Base-by-base conservation (phyloP, 345 rosid genomes). In the Sisymbrium irio region DNA sequence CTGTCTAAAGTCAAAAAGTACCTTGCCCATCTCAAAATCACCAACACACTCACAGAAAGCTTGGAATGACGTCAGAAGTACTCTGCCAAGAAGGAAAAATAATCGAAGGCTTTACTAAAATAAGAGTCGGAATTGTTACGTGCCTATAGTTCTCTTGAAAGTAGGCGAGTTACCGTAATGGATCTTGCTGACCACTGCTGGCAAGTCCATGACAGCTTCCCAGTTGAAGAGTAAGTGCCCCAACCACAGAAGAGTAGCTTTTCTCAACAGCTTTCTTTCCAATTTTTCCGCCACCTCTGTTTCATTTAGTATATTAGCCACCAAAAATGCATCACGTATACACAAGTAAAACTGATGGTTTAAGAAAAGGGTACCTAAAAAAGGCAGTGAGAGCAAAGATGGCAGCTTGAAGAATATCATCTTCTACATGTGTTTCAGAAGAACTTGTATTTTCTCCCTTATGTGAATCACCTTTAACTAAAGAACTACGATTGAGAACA, bases 21-120 rank as follows among this genome's bases (percentile, higher is more conserved):
- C 98, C 98, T 94, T 94, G 62, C 97, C 96, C 98, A 94, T 91
- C 84, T 94, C 98, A 71, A 94, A 87, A 78, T 94, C 98, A 58
- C 98, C 98, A 78, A 94, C 92, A 78, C 97, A 94, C 78, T 94
- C 98, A 82, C 98, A 94, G 73, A 94, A 94, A 62, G 96, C 91
- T 77, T 87, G 97, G 83, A 91, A 91, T 77, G 98, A 89, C 62
- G 87, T 82, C 71, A 89, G 82, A 72, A 94, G 94, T 51, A 86
- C 94, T 73, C 98, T 94, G 94, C 76, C 84, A 74, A 73, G 39
- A 65, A 47, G 70, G 50, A 72, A 51, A 49, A 54, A 46, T 22
- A 10, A 63, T 63, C 46, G 49, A 77, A 57, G 66, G 28, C 14
- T 39, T 56, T 41, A 47, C 40, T 64, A 20, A 68, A 40, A 44